phyloP scores from a whole-genome alignment of 441 rosid species.

The Mallotus japonicus region DNA sequence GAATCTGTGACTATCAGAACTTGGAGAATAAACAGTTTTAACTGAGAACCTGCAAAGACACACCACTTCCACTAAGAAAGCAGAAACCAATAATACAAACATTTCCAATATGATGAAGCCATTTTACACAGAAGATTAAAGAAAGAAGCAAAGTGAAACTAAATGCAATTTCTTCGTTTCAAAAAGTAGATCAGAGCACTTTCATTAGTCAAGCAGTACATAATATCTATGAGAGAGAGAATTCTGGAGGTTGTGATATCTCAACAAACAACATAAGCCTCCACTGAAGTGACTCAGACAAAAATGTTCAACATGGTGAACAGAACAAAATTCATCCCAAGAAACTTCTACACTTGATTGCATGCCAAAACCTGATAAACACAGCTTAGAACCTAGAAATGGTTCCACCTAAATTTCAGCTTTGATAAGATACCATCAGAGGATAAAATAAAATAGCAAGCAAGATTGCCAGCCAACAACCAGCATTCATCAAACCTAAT shows the following conservation, averaged over 20 bases:
- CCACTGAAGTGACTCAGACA: background rate
- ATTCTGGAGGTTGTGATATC: background rate
- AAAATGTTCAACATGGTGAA: background rate
- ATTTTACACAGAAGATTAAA: background rate
- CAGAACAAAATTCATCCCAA: background rate
- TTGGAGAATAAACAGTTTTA: background rate
- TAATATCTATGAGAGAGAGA: background rate
- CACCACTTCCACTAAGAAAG: background rate
- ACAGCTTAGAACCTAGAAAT: background rate
- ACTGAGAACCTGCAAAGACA: background rate
- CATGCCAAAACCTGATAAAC: background rate
- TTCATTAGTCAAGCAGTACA: background rate
- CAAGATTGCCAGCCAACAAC: background rate
- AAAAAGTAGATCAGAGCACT: background rate
- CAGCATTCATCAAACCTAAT: background rate
- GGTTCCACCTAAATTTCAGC: background rate
- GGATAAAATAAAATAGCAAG: background rate
- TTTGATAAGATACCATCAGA: background rate
- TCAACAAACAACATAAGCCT: background rate
- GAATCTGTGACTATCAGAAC: background rate
- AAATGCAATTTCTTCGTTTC: background rate
- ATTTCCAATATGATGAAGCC: background rate
- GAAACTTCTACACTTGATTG: background rate
- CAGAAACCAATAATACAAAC: background rate
- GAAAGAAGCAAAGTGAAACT: background rate